Base-by-base conservation (phyloP, 2,329 filamentous ascomycete species). In the Apiospora rasikravindrae region DNA sequence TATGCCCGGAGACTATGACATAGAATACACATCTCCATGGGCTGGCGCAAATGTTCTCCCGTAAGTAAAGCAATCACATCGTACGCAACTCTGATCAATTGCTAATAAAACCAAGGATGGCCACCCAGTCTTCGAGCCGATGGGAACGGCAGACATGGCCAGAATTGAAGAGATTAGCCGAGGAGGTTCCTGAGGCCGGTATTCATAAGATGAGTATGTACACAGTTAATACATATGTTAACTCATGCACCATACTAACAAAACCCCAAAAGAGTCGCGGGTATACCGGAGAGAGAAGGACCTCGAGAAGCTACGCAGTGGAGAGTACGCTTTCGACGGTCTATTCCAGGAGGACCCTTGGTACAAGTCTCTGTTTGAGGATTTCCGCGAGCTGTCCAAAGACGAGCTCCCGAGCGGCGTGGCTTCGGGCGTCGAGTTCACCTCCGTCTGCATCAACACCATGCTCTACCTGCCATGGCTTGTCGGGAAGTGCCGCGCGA, bases 1-100 rank as follows among this genome's bases (percentile, higher is more conserved):
- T 80, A 96, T 98, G 92, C 95, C 95, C 0, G 95, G 95, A 47
- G 95, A 98, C 84, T 96, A 96, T 82, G 93, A 96, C 76, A 92
- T 95, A 76, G 93, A 97, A 85, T 98, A 98, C 81, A 92, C 94
- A 0, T 97, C 94, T 7, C 78, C 78, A 3, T 76, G 75, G 67
- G 78, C 80, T 26, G 80, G 80, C 26, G 80, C 80, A 13, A 81
- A 81, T 67, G 77, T 80, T 45, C 44, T 81, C 37, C 78, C 79
- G 79, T 81, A 75, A 76, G 77, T 73, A n/a, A 44, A 33, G 14
- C 13, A 10, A 4, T 11, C 16, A 10, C 76, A 71, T 75, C 67
- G 26, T 37, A 13, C 44, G 42, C n/a, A 7, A 3, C 29, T 11
- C 6, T 11, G 22, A 4, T 2, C 11, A 4, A 11, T 40, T 7